A percentile compares a stretch with the other conserved stretches of the same genome.
Conservation (phyloP, 495 filamentous ascomycete genomes). For the Platismatia glauca region DNA sequence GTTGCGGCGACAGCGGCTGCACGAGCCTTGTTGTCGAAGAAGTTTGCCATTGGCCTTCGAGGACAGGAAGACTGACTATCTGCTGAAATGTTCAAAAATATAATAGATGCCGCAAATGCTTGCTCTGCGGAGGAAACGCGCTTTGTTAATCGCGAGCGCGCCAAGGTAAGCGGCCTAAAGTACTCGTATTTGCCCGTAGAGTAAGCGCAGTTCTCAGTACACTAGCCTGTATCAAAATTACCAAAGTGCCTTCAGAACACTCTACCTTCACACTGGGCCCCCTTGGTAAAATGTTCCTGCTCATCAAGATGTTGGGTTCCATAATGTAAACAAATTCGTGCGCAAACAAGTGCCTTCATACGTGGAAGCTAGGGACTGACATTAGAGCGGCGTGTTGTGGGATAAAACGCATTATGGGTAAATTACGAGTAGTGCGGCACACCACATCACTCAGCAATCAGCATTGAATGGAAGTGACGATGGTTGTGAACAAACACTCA, state of each 20-base stretch:
- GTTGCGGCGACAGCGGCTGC: constrained; percentile 63
- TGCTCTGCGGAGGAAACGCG: neutral
- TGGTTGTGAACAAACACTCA: too few species aligned
- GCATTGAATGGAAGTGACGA: neutral
- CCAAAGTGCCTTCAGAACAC: neutral
- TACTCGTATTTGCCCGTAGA: too few species aligned
- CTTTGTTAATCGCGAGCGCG: neutral
- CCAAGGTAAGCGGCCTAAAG: too few species aligned
- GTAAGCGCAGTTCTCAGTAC: too few species aligned
- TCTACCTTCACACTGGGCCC: too few species aligned
- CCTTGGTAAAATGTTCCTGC: too few species aligned
- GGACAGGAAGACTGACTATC: neutral
- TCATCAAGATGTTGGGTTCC: neutral
- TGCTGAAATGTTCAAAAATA: neutral
- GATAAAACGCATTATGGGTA: too few species aligned
- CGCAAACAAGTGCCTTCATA: neutral
- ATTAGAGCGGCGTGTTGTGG: too few species aligned
- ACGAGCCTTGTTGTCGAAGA: constrained; percentile 92
- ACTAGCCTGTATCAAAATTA: neutral
- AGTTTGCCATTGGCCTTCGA: constrained; percentile 53
- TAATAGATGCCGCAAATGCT: neutral
- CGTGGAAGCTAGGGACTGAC: too few species aligned
- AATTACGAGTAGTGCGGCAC: neutral
- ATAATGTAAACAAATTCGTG: neutral
- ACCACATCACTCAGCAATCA: neutral